These are phyloP conservation scores for Naganishia vishniacii DNA, from an alignment of 768 basidiomycete genomes.

Conservation along the genomic window DNA sequence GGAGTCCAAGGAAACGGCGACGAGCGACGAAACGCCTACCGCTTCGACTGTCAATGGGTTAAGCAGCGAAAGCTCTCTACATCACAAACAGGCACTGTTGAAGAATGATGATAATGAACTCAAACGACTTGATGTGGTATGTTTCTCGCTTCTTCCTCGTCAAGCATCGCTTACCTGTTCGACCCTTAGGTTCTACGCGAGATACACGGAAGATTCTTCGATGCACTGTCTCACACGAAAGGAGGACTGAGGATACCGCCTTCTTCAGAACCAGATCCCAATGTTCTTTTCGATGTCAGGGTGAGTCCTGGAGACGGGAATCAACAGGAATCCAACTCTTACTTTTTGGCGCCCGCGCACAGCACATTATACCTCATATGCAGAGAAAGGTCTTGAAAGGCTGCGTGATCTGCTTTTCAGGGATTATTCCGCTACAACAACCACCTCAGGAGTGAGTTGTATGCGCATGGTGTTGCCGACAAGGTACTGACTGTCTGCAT, in stretches of 20 bases:
- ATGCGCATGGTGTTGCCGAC: background rate
- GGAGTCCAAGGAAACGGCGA: conserved; percentile 15
- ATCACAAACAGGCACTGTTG: conserved; percentile 58
- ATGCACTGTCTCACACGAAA: conserved; percentile 51
- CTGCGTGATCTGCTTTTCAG: conserved; percentile 81
- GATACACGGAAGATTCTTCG: conserved; percentile 72
- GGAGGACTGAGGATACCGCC: conserved; percentile 22
- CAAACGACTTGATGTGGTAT: conserved; percentile 65
- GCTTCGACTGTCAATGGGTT: conserved; percentile 1
- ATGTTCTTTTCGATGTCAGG: conserved; percentile 64
- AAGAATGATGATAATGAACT: conserved; percentile 85
- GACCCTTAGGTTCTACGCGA: conserved; percentile 70
- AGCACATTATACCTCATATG: conserved; percentile 81
- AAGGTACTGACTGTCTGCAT: conserved; percentile 56
- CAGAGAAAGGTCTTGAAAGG: conserved; percentile 71
- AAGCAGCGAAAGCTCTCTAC: conserved; percentile 28
- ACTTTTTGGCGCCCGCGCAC: no score
- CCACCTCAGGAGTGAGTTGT: conserved; percentile 59
- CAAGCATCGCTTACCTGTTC: background rate
- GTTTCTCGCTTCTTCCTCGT: conserved; percentile 28
- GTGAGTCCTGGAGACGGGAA: conserved; percentile 49
- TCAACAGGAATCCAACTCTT: background rate
- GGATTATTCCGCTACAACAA: conserved; percentile 85
- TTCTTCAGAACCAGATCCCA: conserved; percentile 25
- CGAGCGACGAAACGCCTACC: background rate